Base-by-base conservation (phyloP, 1,284 basidiomycete species). In the Cutaneotrichosporon arboriforme region DNA sequence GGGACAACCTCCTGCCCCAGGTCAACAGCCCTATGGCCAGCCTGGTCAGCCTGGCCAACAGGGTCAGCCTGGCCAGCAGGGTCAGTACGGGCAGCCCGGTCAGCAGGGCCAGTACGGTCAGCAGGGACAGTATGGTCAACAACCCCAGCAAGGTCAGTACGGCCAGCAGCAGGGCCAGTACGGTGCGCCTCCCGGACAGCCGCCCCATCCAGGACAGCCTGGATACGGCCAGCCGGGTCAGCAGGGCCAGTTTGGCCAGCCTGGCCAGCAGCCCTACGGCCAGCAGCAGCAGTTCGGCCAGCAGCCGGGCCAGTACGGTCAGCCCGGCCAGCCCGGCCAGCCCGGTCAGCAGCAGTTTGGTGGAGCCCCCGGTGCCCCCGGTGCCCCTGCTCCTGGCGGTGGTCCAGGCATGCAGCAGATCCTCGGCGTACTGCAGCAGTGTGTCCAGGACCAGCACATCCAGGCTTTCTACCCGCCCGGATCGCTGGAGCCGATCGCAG, bases 371-470 rank as follows among this genome's bases (percentile, higher is more conserved):
- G 62, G 55, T 15, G 62, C 62, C 18, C 65, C 64, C 65, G 55
- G 51, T 38, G 55, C 64, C 21, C 53, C 52, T 8, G 64, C 48
- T 36, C 38, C 40, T 1, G 45, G 46, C 8, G 57, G 64, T n/a
- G 51, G 50, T 18, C 39, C 39, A 20, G 45, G 14, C 51, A 21
- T 45, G 17, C 54, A 46, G 46, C 62, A 60, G 52, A 54, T 75
- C 13, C 56, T 69, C 23, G 47, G 49, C 12, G 40, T 64, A 31
- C 58, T 76, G 20, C 65, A 72, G 58, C 66, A 72, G 33, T 75
- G 74, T 63, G 76, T 77, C 31, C 63, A 69, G 54, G 77, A 78
- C 66, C 77, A 79, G 73, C 65, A 69, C 40, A 63, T 78, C 50
- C 65, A 69, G 51, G 69, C 75, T 0, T 79, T 79, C 66, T 79